Percentiles rank a stretch among this genome's conserved stretches.
Evolutionary conservation across 495 filamentous ascomycete genomes (phyloP).

Genomic region (Amphirosellinia nigrospora): DNA sequence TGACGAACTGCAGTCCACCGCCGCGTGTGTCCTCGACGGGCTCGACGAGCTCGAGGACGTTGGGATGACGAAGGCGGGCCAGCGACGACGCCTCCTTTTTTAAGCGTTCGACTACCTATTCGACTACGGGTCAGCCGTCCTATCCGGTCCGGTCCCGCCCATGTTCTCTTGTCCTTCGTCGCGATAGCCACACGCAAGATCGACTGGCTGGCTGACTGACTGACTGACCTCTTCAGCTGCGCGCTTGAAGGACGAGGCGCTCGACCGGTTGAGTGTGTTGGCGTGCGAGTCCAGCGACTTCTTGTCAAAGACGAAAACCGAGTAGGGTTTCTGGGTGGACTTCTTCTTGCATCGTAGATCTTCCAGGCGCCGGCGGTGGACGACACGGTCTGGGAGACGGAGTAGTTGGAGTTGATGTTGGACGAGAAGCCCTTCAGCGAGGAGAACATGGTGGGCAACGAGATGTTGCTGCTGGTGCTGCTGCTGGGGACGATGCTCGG

Average conservation of each 20-base stretch:
- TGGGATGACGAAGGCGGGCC: conserved; percentile 85
- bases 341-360: conserved; percentile 97
- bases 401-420: conserved; percentile 91
- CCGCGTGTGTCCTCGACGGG: conserved; percentile 92
- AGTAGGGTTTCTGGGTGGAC: conserved; percentile 82
- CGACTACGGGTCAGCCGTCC: conserved; percentile 3
- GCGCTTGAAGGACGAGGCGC: conserved; percentile 72
- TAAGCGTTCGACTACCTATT: conserved; percentile 72
- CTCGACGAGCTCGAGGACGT: conserved; percentile 89
- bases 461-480: conserved; percentile 7
- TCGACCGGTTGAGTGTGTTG: conserved; percentile 57
- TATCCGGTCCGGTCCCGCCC: not conserved
- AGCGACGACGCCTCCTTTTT: conserved; percentile 90
- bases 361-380: conserved; percentile 91
- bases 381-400: conserved; percentile 69
- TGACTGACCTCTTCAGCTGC: conserved; percentile 72
- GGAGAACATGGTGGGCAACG: conserved; percentile 75
- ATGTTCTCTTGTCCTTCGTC: not conserved
- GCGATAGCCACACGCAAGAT: not conserved
- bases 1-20: conserved; percentile 94
- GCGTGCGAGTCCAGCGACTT: conserved; percentile 78
- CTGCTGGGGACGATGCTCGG: not conserved
- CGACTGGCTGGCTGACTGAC: too few species aligned
- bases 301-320: conserved; percentile 92
- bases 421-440: conserved; percentile 86